Base-by-base conservation (phyloP, 345 rosid genomes). In the Salix udensis region DNA sequence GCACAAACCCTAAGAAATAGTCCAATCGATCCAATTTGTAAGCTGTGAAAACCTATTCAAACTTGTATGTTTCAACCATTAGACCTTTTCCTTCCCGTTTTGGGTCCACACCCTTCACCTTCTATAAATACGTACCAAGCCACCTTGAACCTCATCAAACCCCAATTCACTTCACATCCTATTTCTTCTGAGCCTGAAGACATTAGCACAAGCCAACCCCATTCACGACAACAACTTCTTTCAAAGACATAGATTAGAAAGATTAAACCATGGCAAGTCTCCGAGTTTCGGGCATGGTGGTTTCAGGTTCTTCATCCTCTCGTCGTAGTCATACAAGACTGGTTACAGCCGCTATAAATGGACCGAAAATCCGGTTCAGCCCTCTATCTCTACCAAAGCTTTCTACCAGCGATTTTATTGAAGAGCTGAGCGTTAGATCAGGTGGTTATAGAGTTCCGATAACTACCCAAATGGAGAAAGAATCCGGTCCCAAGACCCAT, bases 321-420 rank as follows among this genome's bases (percentile, higher is more conserved):
- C 23, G 6, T 11, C 28, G 39, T 5, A 68, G 55, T 6, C 67
- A 61, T 24, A 66, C 74, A 30, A 30, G 21, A 48, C 30, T 40
- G 37, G 52, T 65, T 12, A 30, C 44, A 70, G 82, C 86, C 10
- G 40, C 68, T 28, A 24, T 77, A 52, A 75, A n/a, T 39, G 68
- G 28, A 13, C 84, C 85, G 6, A 81, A 74, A 36, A 40, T 76
- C 31, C 40, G 34, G 23, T 55, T 53, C 13, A 42, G 21, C 14
- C 50, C 79, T 60, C 69, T 70, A 30, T 73, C 76, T 70, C 66
- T 77, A 19, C 84, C 80, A 11, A 81, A 77, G 30, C 70, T 81
- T 23, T 74, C 85, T 28, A 62, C 18, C 2, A 75, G 64, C 28
- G 71, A 26, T 21, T 71, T 84, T 31, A 24, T 58, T 6, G 76